Conservation (phyloP, 192 early-diverging fungal genomes). For the Piromyces sp. region DNA sequence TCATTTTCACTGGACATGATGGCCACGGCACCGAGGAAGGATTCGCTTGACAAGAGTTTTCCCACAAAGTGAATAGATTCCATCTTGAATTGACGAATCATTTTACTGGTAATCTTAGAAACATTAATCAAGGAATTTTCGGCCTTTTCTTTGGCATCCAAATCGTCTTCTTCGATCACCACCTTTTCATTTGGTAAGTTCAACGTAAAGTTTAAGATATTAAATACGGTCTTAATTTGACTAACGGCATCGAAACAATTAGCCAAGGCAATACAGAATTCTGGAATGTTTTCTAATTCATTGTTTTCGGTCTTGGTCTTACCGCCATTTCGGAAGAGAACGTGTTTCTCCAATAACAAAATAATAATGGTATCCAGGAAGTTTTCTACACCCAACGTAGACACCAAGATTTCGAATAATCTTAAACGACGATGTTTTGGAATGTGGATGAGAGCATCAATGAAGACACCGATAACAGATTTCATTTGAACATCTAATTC, state of each 20-base stretch:
- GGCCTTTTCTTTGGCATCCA: background rate
- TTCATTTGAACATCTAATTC: slow-evolving; percentile 26
- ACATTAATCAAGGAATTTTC: slow-evolving; percentile 19
- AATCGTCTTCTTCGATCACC: background rate
- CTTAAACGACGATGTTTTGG: slow-evolving; percentile 79
- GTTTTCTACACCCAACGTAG: slow-evolving; percentile 55
- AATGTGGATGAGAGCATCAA: slow-evolving; percentile 77
- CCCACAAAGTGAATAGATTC: slow-evolving; percentile 29
- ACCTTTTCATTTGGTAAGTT: slow-evolving; percentile 5
- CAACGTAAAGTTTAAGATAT: slow-evolving; percentile 22
- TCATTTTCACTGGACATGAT: slow-evolving; percentile 17
- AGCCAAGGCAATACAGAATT: slow-evolving; percentile 58
- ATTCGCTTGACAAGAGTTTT: slow-evolving; percentile 23
- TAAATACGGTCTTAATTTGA: slow-evolving; percentile 45
- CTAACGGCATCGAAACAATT: slow-evolving; percentile 43
- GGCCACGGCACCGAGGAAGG: slow-evolving; percentile 21
- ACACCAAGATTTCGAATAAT: slow-evolving; percentile 65
- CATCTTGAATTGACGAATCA: slow-evolving; percentile 48
- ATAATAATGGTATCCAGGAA: slow-evolving; percentile 57
- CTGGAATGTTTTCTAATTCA: slow-evolving; percentile 23
- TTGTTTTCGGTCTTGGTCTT: slow-evolving; percentile 32
- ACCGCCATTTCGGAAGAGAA: slow-evolving; percentile 5
- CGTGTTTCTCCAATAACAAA: slow-evolving; percentile 51
- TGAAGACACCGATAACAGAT: slow-evolving; percentile 73
- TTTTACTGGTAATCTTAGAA: slow-evolving; percentile 25